Percentiles rank a stretch among this genome's conserved stretches.
Conservation (phyloP, 495 filamentous ascomycete genomes). For the Tuber calosporum region DNA sequence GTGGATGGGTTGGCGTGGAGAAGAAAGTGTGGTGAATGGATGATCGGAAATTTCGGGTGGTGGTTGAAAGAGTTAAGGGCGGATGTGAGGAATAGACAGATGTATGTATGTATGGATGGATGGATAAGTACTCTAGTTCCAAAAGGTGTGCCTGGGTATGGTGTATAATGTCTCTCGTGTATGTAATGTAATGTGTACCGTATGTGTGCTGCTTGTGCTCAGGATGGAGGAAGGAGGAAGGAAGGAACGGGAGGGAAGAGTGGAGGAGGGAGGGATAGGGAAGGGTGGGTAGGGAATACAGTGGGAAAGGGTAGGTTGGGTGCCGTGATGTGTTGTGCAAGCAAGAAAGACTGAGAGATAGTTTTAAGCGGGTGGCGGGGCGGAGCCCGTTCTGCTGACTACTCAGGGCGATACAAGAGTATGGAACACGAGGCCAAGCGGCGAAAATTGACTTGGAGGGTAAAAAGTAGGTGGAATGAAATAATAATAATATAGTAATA, state of each 20-base stretch:
- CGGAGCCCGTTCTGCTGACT: conserved; percentile 37
- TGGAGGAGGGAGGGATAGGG: neutral
- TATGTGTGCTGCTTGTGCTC: conserved; percentile 16
- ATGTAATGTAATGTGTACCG: conserved; percentile 6
- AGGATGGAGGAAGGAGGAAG: conserved; percentile 21
- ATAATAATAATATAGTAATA: neutral
- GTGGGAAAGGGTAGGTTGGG: neutral
- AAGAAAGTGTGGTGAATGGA: neutral
- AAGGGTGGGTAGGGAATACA: neutral
- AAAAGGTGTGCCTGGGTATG: neutral
- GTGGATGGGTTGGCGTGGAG: neutral
- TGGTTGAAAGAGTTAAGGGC: neutral
- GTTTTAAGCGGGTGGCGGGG: conserved; percentile 40
- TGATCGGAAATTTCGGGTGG: neutral
- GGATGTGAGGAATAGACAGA: conserved; percentile 4
- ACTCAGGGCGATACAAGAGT: conserved; percentile 1
- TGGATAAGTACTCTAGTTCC: conserved; percentile 5
- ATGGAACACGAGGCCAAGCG: neutral
- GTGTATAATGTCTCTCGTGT: conserved; percentile 6
- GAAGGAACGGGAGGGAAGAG: conserved; percentile 21
- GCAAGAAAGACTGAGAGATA: conserved; percentile 32
- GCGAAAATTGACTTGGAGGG: neutral
- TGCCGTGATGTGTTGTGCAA: conserved; percentile 6
- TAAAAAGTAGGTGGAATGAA: neutral
- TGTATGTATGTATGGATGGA: neutral